phyloP scores from a whole-genome alignment of 208 protist genomes.

The Leishmania mexicana region DNA sequence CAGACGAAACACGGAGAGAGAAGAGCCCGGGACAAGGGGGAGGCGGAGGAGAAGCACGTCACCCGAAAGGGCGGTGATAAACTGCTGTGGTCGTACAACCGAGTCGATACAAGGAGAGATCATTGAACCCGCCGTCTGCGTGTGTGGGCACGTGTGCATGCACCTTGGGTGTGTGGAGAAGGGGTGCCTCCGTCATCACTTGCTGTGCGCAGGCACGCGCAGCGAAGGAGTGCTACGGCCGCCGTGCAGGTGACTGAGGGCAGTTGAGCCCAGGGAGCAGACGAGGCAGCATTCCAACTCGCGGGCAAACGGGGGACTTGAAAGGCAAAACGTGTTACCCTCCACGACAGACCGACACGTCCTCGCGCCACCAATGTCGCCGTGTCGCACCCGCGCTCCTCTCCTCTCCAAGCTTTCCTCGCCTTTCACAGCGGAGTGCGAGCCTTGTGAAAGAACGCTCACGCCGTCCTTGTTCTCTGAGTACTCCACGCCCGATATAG shows the following conservation, averaged over 20 bases:
- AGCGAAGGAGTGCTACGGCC: slow-evolving; percentile 14
- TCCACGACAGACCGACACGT: not conserved
- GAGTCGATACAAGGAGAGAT: not conserved
- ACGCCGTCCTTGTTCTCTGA: not conserved
- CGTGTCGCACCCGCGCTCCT: not conserved
- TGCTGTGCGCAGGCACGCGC: slow-evolving; percentile 8
- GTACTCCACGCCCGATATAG: not conserved
- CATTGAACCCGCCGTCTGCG: not conserved
- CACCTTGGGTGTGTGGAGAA: not conserved
- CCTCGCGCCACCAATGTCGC: not conserved
- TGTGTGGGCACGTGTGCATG: not conserved
- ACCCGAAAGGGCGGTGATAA: not conserved
- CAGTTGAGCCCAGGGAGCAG: not conserved
- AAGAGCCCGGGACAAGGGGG: not conserved
- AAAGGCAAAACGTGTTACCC: not conserved
- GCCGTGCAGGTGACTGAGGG: not conserved
- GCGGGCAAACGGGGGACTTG: not conserved
- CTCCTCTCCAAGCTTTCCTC: not conserved
- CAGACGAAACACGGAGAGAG: not conserved
- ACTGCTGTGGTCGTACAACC: not conserved
- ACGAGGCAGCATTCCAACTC: not conserved
- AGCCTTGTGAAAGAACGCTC: not conserved
- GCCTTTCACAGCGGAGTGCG: not conserved
- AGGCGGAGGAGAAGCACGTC: not conserved
- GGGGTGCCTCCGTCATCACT: not conserved